A percentile compares a stretch with the other conserved stretches of the same genome.
phyloP scores from a whole-genome alignment of 192 early-diverging fungal genomes.

The Linnemannia hyalina region DNA sequence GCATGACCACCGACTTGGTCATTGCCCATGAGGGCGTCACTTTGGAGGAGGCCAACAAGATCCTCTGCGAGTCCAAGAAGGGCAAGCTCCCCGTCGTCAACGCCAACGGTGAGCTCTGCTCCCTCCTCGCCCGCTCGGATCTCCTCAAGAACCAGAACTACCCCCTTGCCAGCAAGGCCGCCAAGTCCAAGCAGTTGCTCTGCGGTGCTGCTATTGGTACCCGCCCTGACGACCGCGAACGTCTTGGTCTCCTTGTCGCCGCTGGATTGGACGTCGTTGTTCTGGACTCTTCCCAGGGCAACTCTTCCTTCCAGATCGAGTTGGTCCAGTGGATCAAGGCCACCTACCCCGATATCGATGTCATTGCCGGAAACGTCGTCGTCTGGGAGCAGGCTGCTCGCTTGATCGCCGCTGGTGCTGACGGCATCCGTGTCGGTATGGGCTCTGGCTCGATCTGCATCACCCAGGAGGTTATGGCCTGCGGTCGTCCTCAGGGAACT shows the following conservation, averaged over 20 bases:
- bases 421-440: conserved; percentile 97
- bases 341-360: conserved; percentile 81
- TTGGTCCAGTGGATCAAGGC: conserved; percentile 96
- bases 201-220: conserved; percentile 95
- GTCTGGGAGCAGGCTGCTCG: conserved; percentile 94
- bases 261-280: conserved; percentile 98
- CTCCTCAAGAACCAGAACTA: conserved; percentile 97
- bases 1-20: conserved; percentile 94
- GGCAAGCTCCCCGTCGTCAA: conserved; percentile 98
- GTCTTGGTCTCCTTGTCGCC: conserved; percentile 87
- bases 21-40: conserved; percentile 91
- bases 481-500: conserved; percentile 97
- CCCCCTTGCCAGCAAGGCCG: conserved; percentile 90
- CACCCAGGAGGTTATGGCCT: conserved; percentile 99
- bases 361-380: conserved; percentile 98
- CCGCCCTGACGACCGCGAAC: conserved; percentile 87
- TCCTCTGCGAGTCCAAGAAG: conserved; percentile 91
- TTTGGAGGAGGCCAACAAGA: conserved; percentile 89
- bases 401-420: conserved; percentile 94
- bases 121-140: conserved; percentile 94
- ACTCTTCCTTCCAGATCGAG: conserved; percentile 93
- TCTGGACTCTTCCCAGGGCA: conserved; percentile 97
- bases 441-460: conserved; percentile 98
- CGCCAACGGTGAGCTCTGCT: conserved; percentile 82
- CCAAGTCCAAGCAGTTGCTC: conserved; percentile 90